Conservation (phyloP, 495 filamentous ascomycete genomes). For the Neurospora sp. region DNA sequence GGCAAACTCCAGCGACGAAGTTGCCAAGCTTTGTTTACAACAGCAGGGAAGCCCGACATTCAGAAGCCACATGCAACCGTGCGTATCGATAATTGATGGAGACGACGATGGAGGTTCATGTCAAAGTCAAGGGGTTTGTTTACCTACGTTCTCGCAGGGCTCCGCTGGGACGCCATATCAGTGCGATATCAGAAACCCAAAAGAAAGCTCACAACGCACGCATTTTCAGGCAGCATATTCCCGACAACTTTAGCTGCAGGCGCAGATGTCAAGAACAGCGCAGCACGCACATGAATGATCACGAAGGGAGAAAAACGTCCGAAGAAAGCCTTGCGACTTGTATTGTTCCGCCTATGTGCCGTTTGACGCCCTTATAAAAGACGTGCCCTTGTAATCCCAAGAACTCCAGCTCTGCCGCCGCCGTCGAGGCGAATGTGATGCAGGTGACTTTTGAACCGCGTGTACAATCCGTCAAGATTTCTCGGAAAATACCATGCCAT, state of each 20-base stretch:
- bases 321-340: constrained; percentile 15
- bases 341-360: constrained; percentile 17
- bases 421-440: constrained; percentile 2
- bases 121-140: background rate
- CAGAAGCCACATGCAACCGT: background rate
- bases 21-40: background rate
- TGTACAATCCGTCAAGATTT: constrained; percentile 10
- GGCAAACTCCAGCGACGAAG: background rate
- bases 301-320: constrained; percentile 5
- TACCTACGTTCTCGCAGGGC: background rate
- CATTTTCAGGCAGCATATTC: background rate
- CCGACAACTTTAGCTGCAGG: background rate
- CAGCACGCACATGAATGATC: background rate
- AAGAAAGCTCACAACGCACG: background rate
- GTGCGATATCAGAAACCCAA: background rate
- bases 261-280: background rate
- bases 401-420: constrained; percentile 9
- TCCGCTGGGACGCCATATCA: background rate
- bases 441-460: constrained; percentile 4
- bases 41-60: background rate
- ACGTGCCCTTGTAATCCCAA: constrained; percentile 7
- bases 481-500: constrained; percentile 15
- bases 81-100: background rate
- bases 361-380: background rate
- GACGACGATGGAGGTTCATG: background rate